Conservation (phyloP, 1,139 yeast species). For the Suhomyces guaymorum region DNA sequence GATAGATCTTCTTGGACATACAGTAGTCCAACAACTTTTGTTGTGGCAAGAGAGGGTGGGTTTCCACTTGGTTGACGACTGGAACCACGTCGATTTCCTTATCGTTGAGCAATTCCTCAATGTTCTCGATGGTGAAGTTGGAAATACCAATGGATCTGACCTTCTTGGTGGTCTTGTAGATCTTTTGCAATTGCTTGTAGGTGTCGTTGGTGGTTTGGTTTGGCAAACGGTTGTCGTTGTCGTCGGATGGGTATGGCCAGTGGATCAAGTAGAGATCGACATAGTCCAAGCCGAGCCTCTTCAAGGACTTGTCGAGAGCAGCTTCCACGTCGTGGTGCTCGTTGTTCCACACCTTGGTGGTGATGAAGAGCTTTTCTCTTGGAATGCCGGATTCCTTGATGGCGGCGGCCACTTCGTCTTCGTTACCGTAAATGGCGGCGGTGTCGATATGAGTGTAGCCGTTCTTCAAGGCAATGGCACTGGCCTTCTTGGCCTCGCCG, state of each 20-base stretch:
- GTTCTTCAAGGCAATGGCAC: constrained; percentile 58
- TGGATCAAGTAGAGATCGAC: constrained; percentile 83
- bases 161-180: constrained; percentile 56
- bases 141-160: constrained; percentile 76
- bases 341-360: constrained; percentile 78
- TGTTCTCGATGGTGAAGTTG: constrained; percentile 58
- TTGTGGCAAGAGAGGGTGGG: constrained; percentile 77
- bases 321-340: constrained; percentile 60
- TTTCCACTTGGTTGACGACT: constrained; percentile 71
- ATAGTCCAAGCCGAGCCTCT: constrained; percentile 71
- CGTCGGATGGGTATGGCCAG: constrained; percentile 73
- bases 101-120: constrained; percentile 54
- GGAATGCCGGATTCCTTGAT: constrained; percentile 67
- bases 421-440: constrained; percentile 69
- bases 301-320: constrained; percentile 63
- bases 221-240: constrained; percentile 27
- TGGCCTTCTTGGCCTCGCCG: constrained; percentile 63
- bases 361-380: constrained; percentile 69
- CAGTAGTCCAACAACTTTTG: constrained; percentile 58
- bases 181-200: constrained; percentile 66
- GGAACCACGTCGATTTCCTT: constrained; percentile 59
- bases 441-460: constrained; percentile 84
- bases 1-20: constrained; percentile 52
- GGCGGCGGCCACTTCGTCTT: constrained; percentile 64
- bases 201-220: constrained; percentile 51